Base-by-base conservation (phyloP, 2,329 filamentous ascomycete genomes). In the Hypoxylon rubiginosum region DNA sequence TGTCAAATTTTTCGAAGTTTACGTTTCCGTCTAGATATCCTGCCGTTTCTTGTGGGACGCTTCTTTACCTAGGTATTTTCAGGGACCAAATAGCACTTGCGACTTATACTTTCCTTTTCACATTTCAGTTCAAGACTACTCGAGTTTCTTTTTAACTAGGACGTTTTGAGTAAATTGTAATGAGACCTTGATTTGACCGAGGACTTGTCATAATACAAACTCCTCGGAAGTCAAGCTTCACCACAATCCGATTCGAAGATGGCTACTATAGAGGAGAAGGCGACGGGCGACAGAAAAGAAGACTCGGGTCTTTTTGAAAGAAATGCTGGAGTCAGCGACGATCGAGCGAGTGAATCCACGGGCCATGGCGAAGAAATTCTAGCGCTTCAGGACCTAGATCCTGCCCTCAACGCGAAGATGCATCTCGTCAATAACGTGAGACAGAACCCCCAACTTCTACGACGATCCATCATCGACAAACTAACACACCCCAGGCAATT, bases 391-490 rank as follows among this genome's bases (percentile, higher is more conserved):
- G 82, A 86, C 71, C 78, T 86, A 28, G 89, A 91, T 73, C 86
- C 87, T 4, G 88, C 85, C 1, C 78, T 91, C 48, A 86, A 87
- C 71, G 84, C 84, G 43, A 91, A 92, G 76, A 92, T 91, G 88
- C 84, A 89, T 70, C 80, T 92, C 28, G 85, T 92, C 64, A 92
- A 92, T 74, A 85, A 92, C 76, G 88, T 88, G 72, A 78, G 85
- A 71, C 11, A 52, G 4, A 56, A 19, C 30, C 50, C 60, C 51
- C 34, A 26, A 41, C 21, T 62, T 41, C 36, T 19, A 7, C 26
- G n/a, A 46, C 51, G 58, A 21, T 36, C 34, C 24, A 43, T 9
- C 8, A 3, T 15, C 17, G 48, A 11, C 26, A 24, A 21, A 51
- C 59, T 62, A 34, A 63, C 34, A 58, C 4, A 45, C 36, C 19